Evolutionary conservation across 2,329 filamentous ascomycete genomes (phyloP).

Genomic region (Coniochaeta sp.): DNA sequence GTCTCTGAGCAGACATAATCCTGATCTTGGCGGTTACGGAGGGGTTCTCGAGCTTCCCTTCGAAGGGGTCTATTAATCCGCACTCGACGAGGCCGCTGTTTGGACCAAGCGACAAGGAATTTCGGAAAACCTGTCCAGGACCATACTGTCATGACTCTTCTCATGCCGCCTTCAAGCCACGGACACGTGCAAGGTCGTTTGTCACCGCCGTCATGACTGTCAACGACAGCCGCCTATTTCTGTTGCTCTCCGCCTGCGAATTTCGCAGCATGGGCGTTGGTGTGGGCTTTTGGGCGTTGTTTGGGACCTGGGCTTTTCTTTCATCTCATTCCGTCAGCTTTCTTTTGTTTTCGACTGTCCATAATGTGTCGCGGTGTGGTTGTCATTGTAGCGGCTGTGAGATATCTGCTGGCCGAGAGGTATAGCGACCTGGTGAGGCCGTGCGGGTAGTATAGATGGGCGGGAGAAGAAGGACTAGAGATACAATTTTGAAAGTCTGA

Average conservation of each 20-base stretch:
- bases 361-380: slow-evolving; percentile 10
- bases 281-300: slow-evolving; percentile 8
- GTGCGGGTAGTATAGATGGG: not conserved
- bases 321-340: slow-evolving; percentile 15
- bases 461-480: not conserved
- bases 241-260: not conserved
- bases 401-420: not conserved
- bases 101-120: too few species aligned
- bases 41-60: not conserved
- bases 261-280: slow-evolving; percentile 4
- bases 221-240: not conserved
- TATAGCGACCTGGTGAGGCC: not conserved
- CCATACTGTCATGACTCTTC: not conserved
- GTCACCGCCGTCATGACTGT: not conserved
- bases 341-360: slow-evolving; percentile 14
- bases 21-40: not conserved
- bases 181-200: not conserved
- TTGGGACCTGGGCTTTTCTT: slow-evolving; percentile 7
- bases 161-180: too few species aligned
- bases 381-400: not conserved
- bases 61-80: not conserved
- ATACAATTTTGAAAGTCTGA: not conserved
- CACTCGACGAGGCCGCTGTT: too few species aligned
- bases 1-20: not conserved
- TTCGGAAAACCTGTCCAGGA: too few species aligned